phyloP scores from a whole-genome alignment of 2,329 filamentous ascomycete genomes.

The Monosporascus sp. region DNA sequence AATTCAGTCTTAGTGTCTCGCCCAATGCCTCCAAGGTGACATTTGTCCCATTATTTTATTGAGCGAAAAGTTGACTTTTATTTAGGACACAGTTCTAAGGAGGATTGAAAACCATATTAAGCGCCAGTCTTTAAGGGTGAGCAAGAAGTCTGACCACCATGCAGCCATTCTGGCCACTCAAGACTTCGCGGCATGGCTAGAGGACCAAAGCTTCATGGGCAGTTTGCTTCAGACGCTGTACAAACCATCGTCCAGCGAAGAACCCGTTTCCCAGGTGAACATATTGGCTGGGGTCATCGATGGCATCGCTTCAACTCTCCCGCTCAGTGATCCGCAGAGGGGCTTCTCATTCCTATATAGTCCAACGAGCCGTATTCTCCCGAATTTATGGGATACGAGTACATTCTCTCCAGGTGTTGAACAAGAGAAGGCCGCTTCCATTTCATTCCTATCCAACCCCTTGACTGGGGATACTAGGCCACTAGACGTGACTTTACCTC shows the following conservation, averaged over 20 bases:
- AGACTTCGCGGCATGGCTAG: constrained; percentile 42
- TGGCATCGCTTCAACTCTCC: constrained; percentile 37
- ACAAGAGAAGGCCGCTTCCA: constrained; percentile 32
- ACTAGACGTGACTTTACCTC: constrained; percentile 50
- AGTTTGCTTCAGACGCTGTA: constrained; percentile 23
- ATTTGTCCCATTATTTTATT: not conserved
- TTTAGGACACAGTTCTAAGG: not conserved
- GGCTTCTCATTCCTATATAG: constrained; percentile 52
- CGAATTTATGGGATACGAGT: constrained; percentile 37
- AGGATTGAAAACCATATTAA: not conserved
- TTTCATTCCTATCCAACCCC: constrained; percentile 36
- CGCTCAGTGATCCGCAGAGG: constrained; percentile 25
- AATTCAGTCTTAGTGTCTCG: constrained; percentile 16
- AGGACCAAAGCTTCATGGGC: constrained; percentile 37
- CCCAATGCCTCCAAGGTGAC: constrained; percentile 16
- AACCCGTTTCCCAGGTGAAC: constrained; percentile 27
- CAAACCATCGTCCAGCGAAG: not conserved
- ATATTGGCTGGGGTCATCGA: constrained; percentile 54
- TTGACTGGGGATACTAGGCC: constrained; percentile 11
- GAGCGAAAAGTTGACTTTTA: not conserved
- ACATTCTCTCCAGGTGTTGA: constrained; percentile 20
- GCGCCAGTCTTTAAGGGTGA: not conserved
- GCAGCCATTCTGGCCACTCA: constrained; percentile 47
- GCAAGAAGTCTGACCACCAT: constrained; percentile 25
- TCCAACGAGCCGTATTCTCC: constrained; percentile 34